phyloP scores from a whole-genome alignment of 768 basidiomycete species.

The Pleurotus tuoliensis region DNA sequence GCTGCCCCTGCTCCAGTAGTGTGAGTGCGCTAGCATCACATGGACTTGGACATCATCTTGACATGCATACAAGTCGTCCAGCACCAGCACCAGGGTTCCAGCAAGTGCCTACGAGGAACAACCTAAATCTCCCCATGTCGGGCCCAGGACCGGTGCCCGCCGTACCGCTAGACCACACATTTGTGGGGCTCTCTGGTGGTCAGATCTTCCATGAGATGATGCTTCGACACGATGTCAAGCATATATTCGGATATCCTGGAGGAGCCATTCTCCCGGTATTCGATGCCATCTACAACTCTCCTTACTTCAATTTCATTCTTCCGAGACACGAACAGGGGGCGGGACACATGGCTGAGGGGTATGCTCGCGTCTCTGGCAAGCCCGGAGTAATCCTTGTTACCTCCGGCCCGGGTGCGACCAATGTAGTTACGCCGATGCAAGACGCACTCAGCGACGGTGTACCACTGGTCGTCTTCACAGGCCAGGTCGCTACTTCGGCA shows the following conservation, averaged over 20 bases:
- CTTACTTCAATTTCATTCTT: slow-evolving; percentile 91
- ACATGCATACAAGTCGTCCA: slow-evolving; percentile 46
- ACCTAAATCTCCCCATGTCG: slow-evolving; percentile 27
- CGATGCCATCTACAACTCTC: slow-evolving; percentile 96
- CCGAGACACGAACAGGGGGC: slow-evolving; percentile 98
- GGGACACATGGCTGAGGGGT: slow-evolving; percentile 99
- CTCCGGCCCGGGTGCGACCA: slow-evolving; percentile 96
- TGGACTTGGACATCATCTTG: not conserved
- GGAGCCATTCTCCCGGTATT: slow-evolving; percentile 99
- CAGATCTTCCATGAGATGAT: slow-evolving; percentile 99
- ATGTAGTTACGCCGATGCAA: slow-evolving; percentile 97
- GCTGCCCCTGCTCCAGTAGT: slow-evolving; percentile 60
- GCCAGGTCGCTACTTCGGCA: slow-evolving; percentile 98
- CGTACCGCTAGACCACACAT: slow-evolving; percentile 69
- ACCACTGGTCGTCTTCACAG: slow-evolving; percentile 92
- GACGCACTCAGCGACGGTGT: slow-evolving; percentile 94
- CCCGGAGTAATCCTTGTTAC: slow-evolving; percentile 98
- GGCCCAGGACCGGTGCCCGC: slow-evolving; percentile 39
- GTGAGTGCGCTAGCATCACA: slow-evolving; percentile 34
- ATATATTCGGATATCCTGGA: slow-evolving; percentile 96
- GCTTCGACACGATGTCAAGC: slow-evolving; percentile 93
- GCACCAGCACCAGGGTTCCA: slow-evolving; percentile 53
- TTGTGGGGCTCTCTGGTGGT: slow-evolving; percentile 92
- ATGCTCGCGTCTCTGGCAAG: slow-evolving; percentile 95
- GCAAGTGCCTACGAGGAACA: slow-evolving; percentile 35